Percentiles rank a stretch among this genome's conserved stretches.
Conservation (phyloP, 139 green algal genomes). For the Tetradesmus lagerheimii region DNA sequence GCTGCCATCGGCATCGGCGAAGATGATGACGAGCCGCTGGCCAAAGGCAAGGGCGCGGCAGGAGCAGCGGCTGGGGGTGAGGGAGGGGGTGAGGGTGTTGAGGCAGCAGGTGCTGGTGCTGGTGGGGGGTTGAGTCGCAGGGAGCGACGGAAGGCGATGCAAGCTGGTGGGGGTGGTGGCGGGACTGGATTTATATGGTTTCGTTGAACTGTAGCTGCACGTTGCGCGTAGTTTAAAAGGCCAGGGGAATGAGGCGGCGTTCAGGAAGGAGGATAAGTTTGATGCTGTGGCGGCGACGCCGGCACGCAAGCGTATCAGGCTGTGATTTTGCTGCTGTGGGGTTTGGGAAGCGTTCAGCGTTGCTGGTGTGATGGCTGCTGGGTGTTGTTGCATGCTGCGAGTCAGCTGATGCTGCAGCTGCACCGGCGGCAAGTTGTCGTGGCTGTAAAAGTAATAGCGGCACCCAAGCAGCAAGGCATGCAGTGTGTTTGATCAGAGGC, state of each 20-base stretch:
- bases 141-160: slow-evolving; percentile 41
- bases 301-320: slow-evolving; percentile 39
- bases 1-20: slow-evolving; percentile 32
- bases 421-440: no score
- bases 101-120: slow-evolving; percentile 16
- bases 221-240: slow-evolving; percentile 77
- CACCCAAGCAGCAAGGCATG: no score
- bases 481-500: no score
- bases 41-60: slow-evolving; percentile 33
- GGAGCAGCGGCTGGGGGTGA: background rate
- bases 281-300: slow-evolving; percentile 44
- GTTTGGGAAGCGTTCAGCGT: no score
- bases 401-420: no score
- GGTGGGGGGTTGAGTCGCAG: background rate
- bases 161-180: slow-evolving; percentile 22
- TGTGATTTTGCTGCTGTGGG: slow-evolving; percentile 27
- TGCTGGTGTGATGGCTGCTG: no score
- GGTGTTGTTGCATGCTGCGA: no score
- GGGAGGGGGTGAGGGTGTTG: slow-evolving; percentile 36
- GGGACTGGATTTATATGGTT: no score
- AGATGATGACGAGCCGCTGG: slow-evolving; percentile 52
- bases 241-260: slow-evolving; percentile 64
- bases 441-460: no score
- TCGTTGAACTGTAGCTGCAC: no score
- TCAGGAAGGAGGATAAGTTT: slow-evolving; percentile 50